These are phyloP conservation scores for Sambucus nigra DNA, from an alignment of 129 eudicot species.

Conservation along the genomic window DNA sequence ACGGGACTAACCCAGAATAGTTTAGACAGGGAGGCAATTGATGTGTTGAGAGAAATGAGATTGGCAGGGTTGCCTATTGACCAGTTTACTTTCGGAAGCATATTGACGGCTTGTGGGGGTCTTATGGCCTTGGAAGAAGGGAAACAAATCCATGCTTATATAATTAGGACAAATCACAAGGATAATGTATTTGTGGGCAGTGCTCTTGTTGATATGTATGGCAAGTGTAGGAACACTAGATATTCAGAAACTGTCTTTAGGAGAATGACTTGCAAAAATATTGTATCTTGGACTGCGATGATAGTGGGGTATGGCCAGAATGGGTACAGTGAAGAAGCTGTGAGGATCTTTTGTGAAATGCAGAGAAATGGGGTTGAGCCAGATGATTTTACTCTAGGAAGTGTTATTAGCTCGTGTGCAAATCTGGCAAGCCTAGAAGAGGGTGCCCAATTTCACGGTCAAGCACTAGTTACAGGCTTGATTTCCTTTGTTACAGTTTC, in stretches of 20 bases:
- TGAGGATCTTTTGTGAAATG: constrained; percentile 50
- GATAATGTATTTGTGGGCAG: constrained; percentile 74
- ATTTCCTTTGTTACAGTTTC: constrained; percentile 64
- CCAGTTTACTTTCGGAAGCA: constrained; percentile 86
- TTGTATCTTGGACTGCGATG: constrained; percentile 91
- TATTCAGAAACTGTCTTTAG: constrained; percentile 63
- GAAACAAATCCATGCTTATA: constrained; percentile 56
- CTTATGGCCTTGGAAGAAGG: constrained; percentile 60
- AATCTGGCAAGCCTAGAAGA: constrained; percentile 82
- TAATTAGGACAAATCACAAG: constrained; percentile 35
- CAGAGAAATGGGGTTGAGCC: constrained; percentile 54
- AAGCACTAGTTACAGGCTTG: constrained; percentile 67
- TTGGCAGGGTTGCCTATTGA: constrained; percentile 44
- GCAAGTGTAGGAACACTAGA: constrained; percentile 51
- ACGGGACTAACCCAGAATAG: constrained; percentile 76
- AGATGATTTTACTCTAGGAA: constrained; percentile 74
- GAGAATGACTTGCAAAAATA: constrained; percentile 53
- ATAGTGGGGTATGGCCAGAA: constrained; percentile 84
- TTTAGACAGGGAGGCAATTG: constrained; percentile 45
- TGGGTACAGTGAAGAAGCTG: constrained; percentile 79
- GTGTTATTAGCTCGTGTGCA: constrained; percentile 86
- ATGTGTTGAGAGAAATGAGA: constrained; percentile 52
- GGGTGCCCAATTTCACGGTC: constrained; percentile 82
- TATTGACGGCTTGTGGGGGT: constrained; percentile 77
- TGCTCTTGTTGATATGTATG: constrained; percentile 84